phyloP scores from a whole-genome alignment of 768 basidiomycete species.

The Suillus lakei region DNA sequence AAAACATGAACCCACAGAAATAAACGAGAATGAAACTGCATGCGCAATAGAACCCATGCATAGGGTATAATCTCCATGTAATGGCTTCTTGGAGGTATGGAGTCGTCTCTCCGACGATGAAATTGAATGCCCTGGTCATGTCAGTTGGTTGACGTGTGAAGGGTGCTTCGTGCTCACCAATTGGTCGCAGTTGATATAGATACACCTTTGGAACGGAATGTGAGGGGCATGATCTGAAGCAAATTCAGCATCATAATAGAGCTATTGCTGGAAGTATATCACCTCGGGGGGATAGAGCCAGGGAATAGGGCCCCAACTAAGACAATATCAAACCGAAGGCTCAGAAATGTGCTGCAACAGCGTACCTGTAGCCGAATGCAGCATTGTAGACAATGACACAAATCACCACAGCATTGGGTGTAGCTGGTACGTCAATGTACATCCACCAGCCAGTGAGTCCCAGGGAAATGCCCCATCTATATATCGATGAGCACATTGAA shows the following conservation, averaged over 20 bases:
- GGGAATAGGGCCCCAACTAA: conserved; percentile 85
- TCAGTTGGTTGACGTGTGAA: conserved; percentile 17
- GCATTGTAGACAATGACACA: conserved; percentile 95
- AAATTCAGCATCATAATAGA: conserved; percentile 12
- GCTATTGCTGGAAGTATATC: conserved; percentile 11
- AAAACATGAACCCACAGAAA: conserved; percentile 57
- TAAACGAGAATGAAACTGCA: conserved; percentile 88
- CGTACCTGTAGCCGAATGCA: conserved; percentile 85
- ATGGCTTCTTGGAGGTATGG: conserved; percentile 88
- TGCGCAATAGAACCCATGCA: conserved; percentile 93
- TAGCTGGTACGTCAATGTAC: conserved; percentile 84
- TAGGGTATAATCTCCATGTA: conserved; percentile 90
- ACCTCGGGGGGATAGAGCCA: conserved; percentile 92
- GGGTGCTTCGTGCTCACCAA: conserved; percentile 38
- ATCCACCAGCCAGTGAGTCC: conserved; percentile 91
- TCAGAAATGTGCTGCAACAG: not conserved
- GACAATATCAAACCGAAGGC: not conserved
- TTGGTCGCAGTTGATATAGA: conserved; percentile 92
- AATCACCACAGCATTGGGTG: conserved; percentile 84
- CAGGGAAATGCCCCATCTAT: conserved; percentile 84
- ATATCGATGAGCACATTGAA: conserved; percentile 11
- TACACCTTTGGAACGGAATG: conserved; percentile 93
- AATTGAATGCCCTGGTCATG: conserved; percentile 72
- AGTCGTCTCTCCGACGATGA: conserved; percentile 85
- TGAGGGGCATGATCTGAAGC: conserved; percentile 84